Evolutionary conservation across 2,329 filamentous ascomycete genomes (phyloP), one percentile per base, ranked within the genome.

Genomic region (Xenoacremonium recifei): DNA sequence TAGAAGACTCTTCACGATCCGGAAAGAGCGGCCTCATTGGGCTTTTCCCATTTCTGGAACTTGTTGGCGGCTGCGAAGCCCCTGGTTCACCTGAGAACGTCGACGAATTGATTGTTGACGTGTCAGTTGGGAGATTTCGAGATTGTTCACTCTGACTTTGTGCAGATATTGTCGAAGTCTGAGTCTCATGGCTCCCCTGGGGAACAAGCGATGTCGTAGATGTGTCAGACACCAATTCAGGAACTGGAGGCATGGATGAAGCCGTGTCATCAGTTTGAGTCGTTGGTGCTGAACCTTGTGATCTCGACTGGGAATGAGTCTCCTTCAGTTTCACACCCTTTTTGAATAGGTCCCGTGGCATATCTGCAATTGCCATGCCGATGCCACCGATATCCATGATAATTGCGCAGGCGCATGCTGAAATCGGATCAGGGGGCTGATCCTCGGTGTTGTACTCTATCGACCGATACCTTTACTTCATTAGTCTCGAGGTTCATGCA

Each of bases 381-480:
- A 96, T 84, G 29, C 79, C 85, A 19, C 85, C 83, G 35, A 93
- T 72, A n/a, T 91, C 92, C 5, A 87, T 86, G n/a, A 95, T 71
- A 1, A 96, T 67, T 0, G 90, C 88, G 33, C 82, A 80, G 1
- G 89, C 83, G 13, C 82, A 87, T 16, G 88, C 89, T 12, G 85
- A 83, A 18, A 95, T 79, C 0, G 89, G 89, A 50, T 93, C 89
- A 56, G 79, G 82, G 0, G 89, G 89, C 33, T 90, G 85, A 21
- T 85, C 80, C 44, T 89, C 86, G 0, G 86, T 88, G 49, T 85
- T 81, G 62, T 92, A 89, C 60, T 95, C 87, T 16, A 63, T 66
- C 1, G 69, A 50, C 3, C 71, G 70, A 49, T 76, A 76, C 15
- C 76, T 79, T 25, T 15, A n/a, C 4, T n/a, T n/a, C 36, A 33